phyloP scores from a whole-genome alignment of 805 yeast species.

The Candida saitoana region DNA sequence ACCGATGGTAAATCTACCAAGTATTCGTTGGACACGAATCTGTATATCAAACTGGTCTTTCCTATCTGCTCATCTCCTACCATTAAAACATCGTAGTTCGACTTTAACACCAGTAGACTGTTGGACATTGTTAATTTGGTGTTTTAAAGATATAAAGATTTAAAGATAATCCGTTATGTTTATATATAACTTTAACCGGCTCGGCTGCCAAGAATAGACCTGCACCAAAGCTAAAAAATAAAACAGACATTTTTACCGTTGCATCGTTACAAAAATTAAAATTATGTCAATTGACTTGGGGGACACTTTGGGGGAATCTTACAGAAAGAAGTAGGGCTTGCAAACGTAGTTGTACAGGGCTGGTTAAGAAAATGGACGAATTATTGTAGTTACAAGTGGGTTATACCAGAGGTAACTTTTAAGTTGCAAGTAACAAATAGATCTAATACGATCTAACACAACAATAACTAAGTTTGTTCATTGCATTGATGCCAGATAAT shows the following conservation, averaged over 20 bases:
- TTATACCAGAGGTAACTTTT: too few relatives aligned
- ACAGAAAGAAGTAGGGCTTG: too few relatives aligned
- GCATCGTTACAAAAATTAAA: background rate
- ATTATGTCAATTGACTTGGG: background rate
- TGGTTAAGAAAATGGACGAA: too few relatives aligned
- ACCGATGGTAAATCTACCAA: conserved; percentile 16
- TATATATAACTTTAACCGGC: background rate
- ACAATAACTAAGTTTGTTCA: too few relatives aligned
- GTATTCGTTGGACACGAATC: conserved; percentile 18
- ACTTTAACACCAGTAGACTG: conserved; percentile 13
- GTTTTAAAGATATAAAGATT: too few relatives aligned
- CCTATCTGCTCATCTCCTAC: conserved; percentile 23
- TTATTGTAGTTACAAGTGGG: too few relatives aligned
- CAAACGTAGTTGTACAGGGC: too few relatives aligned
- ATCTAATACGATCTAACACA: too few relatives aligned
- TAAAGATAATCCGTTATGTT: too few relatives aligned
- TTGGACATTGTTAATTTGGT: conserved; percentile 3
- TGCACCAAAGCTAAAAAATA: background rate
- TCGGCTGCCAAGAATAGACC: background rate
- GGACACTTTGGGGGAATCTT: background rate
- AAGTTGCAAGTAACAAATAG: too few relatives aligned
- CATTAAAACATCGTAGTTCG: conserved; percentile 25
- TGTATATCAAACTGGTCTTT: conserved; percentile 24
- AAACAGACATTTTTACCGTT: background rate
- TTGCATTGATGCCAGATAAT: too few relatives aligned